A percentile compares a stretch with the other conserved stretches of the same genome.
Conservation (phyloP, 768 basidiomycete species). For the Xerocomus brunneocitrinus region DNA sequence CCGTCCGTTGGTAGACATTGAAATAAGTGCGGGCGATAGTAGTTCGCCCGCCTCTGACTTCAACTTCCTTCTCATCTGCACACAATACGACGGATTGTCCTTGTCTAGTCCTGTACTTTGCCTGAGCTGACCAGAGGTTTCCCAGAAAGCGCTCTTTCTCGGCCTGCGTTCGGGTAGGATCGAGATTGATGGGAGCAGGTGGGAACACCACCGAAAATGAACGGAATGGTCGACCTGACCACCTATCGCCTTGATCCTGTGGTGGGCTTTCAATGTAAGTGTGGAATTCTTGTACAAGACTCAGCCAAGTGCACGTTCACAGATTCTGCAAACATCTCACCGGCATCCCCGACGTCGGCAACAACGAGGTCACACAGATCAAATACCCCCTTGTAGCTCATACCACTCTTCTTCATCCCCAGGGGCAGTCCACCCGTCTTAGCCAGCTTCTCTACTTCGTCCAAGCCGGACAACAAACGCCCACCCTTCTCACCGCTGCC, state of each 20-base stretch:
- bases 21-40: slow-evolving; percentile 80
- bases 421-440: slow-evolving; percentile 58
- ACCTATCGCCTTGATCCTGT: slow-evolving; percentile 75
- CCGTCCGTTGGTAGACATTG: slow-evolving; percentile 81
- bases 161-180: slow-evolving; percentile 55
- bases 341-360: slow-evolving; percentile 80
- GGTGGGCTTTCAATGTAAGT: slow-evolving; percentile 82
- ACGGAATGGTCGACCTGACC: slow-evolving; percentile 85
- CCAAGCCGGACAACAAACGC: slow-evolving; percentile 65
- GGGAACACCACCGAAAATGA: slow-evolving; percentile 74
- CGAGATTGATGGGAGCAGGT: slow-evolving; percentile 59
- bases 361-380: slow-evolving; percentile 81
- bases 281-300: slow-evolving; percentile 63
- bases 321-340: slow-evolving; percentile 40
- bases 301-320: slow-evolving; percentile 6
- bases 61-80: slow-evolving; percentile 73
- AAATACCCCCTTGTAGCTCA: slow-evolving; percentile 80
- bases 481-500: slow-evolving; percentile 73
- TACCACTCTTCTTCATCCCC: slow-evolving; percentile 71
- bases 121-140: slow-evolving; percentile 87
- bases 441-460: slow-evolving; percentile 70
- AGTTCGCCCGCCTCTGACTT: slow-evolving; percentile 53
- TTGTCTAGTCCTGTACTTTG: slow-evolving; percentile 64
- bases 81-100: slow-evolving; percentile 71
- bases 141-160: slow-evolving; percentile 84